Evolutionary conservation across 495 filamentous ascomycete species (phyloP).

Genomic region (Aspergillus affinis): DNA sequence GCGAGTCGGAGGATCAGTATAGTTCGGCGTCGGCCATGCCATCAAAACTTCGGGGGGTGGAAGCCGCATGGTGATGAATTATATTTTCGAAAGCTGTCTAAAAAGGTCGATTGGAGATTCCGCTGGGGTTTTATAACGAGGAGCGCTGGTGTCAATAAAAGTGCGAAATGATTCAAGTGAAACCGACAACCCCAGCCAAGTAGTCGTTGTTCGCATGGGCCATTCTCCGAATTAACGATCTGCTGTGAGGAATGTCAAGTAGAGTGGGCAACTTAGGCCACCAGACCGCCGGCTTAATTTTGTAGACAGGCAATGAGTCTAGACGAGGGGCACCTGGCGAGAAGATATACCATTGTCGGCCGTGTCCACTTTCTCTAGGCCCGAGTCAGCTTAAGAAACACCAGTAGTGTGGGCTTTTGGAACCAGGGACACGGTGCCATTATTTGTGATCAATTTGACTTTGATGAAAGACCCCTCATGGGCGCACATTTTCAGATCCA

Average conservation of each 20-base stretch:
- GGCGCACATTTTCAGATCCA: neutral
- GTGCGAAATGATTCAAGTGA: conserved; percentile 7
- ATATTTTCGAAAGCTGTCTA: neutral
- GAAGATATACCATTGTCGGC: conserved; percentile 8
- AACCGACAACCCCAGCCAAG: conserved; percentile 11
- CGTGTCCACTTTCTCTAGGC: neutral
- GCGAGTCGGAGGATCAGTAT: conserved; percentile 50
- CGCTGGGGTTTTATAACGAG: neutral
- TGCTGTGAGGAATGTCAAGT: neutral
- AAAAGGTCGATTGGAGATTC: neutral
- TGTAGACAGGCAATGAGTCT: neutral
- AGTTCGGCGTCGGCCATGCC: conserved; percentile 58
- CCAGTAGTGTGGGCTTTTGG: conserved; percentile 1
- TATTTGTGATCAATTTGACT: conserved; percentile 3
- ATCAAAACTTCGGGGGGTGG: conserved; percentile 45
- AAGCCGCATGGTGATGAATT: conserved; percentile 31
- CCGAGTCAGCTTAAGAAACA: neutral
- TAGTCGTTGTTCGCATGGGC: conserved; percentile 8
- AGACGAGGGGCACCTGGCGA: conserved; percentile 10
- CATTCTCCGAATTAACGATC: conserved; percentile 7
- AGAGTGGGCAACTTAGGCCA: neutral
- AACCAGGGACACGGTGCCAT: conserved; percentile 9
- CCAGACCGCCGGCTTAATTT: neutral
- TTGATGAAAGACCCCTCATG: neutral
- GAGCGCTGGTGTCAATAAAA: neutral